Evolutionary conservation across 345 rosid genomes (phyloP).

Genomic region (Cardamine occulta): DNA sequence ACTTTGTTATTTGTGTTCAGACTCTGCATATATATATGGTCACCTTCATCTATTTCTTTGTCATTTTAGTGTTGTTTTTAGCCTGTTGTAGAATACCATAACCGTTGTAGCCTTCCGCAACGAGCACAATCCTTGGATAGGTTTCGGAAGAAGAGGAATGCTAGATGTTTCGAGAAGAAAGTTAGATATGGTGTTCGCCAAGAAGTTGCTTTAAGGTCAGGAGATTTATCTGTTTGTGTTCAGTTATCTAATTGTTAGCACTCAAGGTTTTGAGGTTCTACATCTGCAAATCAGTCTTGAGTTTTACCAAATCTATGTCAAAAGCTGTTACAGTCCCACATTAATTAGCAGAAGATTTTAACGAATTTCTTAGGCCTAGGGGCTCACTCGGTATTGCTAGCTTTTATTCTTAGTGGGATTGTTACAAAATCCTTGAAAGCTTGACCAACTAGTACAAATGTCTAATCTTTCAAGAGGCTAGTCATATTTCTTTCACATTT

Average conservation of each 20-base stretch:
- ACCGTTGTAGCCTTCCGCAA: slow-evolving; percentile 74
- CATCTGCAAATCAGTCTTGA: slow-evolving; percentile 10
- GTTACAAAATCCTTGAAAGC: neutral
- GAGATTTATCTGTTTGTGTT: neutral
- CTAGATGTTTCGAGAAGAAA: slow-evolving; percentile 92
- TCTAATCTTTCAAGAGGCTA: slow-evolving; percentile 8
- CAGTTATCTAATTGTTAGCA: neutral
- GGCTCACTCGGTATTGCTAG: neutral
- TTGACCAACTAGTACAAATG: slow-evolving; percentile 1
- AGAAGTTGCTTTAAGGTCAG: slow-evolving; percentile 93
- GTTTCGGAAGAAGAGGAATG: slow-evolving; percentile 92
- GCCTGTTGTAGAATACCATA: slow-evolving; percentile 66
- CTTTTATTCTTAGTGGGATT: neutral
- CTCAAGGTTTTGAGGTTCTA: neutral
- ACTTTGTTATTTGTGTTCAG: neutral
- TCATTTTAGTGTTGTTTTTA: slow-evolving; percentile 36
- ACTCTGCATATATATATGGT: neutral
- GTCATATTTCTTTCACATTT: slow-evolving; percentile 19
- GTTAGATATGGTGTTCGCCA: slow-evolving; percentile 94
- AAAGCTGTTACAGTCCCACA: slow-evolving; percentile 3
- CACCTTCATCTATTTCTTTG: neutral
- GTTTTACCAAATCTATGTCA: neutral
- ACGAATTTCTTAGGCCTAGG: slow-evolving; percentile 16
- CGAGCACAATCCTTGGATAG: slow-evolving; percentile 85
- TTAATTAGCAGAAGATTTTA: neutral